Percentiles rank a stretch among this genome's conserved stretches.
These are phyloP conservation scores for Cocos nucifera DNA, from an alignment of 176 grass and related monocot species.

Conservation along the genomic window DNA sequence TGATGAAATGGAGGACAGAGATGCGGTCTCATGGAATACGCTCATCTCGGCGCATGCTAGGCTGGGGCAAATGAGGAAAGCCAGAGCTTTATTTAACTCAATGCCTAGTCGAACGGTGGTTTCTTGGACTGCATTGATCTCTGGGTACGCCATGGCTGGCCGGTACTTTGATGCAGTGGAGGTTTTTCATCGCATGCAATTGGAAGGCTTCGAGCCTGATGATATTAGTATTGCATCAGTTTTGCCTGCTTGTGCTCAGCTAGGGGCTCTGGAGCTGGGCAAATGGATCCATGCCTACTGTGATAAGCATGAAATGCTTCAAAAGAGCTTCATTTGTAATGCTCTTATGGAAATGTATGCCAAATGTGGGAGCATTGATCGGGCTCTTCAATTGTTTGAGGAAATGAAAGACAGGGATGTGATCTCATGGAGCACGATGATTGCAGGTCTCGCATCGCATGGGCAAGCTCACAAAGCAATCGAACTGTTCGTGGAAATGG, in stretches of 20 bases:
- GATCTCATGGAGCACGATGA: slow-evolving; percentile 57
- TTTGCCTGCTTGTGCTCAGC: slow-evolving; percentile 46
- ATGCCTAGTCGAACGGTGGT: slow-evolving; percentile 51
- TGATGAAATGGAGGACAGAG: slow-evolving; percentile 38
- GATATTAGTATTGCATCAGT: slow-evolving; percentile 52
- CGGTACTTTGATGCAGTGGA: slow-evolving; percentile 27
- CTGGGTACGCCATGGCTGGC: slow-evolving; percentile 29
- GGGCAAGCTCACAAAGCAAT: slow-evolving; percentile 37
- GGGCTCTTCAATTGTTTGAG: slow-evolving; percentile 37
- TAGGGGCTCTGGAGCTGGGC: slow-evolving; percentile 53
- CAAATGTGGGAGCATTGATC: slow-evolving; percentile 50
- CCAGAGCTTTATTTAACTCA: slow-evolving; percentile 26
- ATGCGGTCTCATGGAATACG: slow-evolving; percentile 58
- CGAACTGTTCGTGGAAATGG: slow-evolving; percentile 37
- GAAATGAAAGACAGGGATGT: slow-evolving; percentile 39
- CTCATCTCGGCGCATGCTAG: slow-evolving; percentile 53
- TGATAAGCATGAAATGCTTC: slow-evolving; percentile 31
- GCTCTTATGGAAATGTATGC: slow-evolving; percentile 63
- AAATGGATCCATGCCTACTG: slow-evolving; percentile 54
- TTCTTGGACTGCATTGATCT: slow-evolving; percentile 54
- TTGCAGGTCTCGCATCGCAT: slow-evolving; percentile 35
- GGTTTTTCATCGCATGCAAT: slow-evolving; percentile 44
- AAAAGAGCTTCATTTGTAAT: slow-evolving; percentile 32
- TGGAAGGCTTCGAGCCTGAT: slow-evolving; percentile 39
- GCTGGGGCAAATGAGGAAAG: slow-evolving; percentile 34